A percentile compares a stretch with the other conserved stretches of the same genome.
Conservation (phyloP, 2,329 filamentous ascomycete species). For the Calonectria henricotiae region DNA sequence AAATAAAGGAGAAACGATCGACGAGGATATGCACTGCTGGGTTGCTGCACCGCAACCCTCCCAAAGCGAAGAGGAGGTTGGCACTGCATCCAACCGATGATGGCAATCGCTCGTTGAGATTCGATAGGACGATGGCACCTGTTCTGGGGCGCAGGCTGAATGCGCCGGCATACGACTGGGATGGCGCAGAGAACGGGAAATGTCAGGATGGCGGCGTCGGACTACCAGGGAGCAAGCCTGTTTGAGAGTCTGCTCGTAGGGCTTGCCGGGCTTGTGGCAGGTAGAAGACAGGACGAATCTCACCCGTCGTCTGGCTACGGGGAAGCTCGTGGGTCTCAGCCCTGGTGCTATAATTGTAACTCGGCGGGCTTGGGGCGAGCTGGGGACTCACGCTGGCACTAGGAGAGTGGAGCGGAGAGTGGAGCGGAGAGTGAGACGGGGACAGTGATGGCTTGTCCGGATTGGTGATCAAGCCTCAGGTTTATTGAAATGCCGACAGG, state of each 20-base stretch:
- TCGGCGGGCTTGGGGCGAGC: conserved; percentile 33
- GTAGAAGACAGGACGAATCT: conserved; percentile 38
- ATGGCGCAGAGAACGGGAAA: conserved; percentile 25
- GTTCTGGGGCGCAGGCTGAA: conserved; percentile 22
- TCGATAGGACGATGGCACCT: neutral
- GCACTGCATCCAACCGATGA: conserved; percentile 20
- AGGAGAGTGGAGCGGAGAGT: neutral
- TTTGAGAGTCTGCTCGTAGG: conserved; percentile 24
- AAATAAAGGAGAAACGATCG: neutral
- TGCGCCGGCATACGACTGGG: conserved; percentile 17
- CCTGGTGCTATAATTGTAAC: conserved; percentile 50
- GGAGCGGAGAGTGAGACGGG: neutral
- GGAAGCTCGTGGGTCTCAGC: conserved; percentile 35
- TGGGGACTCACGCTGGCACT: conserved; percentile 23
- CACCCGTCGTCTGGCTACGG: conserved; percentile 14
- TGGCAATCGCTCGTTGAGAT: conserved; percentile 7
- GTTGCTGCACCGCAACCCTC: conserved; percentile 10
- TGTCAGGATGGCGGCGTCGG: conserved; percentile 28
- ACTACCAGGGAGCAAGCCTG: conserved; percentile 25
- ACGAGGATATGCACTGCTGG: conserved; percentile 5
- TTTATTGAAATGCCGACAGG: conserved; percentile 15
- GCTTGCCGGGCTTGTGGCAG: conserved; percentile 38
- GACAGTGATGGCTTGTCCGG: neutral
- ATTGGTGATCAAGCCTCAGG: neutral
- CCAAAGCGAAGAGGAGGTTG: conserved; percentile 23